phyloP scores from a whole-genome alignment of 352 stramenopile species.

The Pythium angustatum region DNA sequence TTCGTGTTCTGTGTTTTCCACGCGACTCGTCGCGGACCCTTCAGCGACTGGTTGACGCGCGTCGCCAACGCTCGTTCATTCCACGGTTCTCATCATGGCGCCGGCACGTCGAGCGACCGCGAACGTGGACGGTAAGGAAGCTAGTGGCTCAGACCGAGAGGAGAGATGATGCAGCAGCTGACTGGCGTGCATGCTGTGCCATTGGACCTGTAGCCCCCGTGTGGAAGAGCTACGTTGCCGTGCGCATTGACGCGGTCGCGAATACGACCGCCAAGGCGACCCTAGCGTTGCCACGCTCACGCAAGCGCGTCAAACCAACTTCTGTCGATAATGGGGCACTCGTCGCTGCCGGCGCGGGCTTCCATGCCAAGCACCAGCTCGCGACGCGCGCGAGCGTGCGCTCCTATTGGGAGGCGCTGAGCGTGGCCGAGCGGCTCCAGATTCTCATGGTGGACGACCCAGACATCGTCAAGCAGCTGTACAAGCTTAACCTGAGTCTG shows the following conservation, averaged over 20 bases:
- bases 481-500: constrained; percentile 86
- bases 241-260: constrained; percentile 31
- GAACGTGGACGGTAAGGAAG: constrained; percentile 28
- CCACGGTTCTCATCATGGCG: constrained; percentile 5
- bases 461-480: constrained; percentile 84
- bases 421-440: constrained; percentile 62
- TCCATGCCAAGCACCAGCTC: constrained; percentile 13
- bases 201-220: constrained; percentile 67
- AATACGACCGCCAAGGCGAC: neutral
- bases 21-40: neutral
- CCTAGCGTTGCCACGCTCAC: constrained; percentile 5
- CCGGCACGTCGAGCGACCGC: constrained; percentile 24
- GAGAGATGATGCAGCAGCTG: neutral
- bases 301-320: constrained; percentile 49
- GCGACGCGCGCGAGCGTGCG: constrained; percentile 36
- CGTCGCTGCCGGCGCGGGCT: neutral
- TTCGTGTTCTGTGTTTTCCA: neutral
- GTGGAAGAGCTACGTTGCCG: constrained; percentile 67
- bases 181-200: no score
- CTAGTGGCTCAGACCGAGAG: neutral
- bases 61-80: neutral
- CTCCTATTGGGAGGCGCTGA: constrained; percentile 71
- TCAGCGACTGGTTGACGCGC: constrained; percentile 1
- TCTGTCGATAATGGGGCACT: neutral
- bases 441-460: constrained; percentile 80